A percentile compares a stretch with the other conserved stretches of the same genome.
phyloP scores from a whole-genome alignment of 306 rosid species.

The Glycyrrhiza uralensis region DNA sequence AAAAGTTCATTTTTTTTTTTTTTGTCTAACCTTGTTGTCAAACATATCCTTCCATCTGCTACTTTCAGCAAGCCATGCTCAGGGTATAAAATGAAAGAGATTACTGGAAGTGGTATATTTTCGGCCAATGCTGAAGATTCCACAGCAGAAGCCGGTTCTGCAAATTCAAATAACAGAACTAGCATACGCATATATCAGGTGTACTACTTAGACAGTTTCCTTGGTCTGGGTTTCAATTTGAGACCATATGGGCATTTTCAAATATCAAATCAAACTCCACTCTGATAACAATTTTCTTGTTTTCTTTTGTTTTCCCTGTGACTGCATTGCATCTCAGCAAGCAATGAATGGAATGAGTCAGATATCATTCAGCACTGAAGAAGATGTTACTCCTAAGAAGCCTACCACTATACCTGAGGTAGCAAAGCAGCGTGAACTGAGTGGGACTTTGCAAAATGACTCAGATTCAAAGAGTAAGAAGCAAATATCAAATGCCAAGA shows the following conservation, averaged over 20 bases:
- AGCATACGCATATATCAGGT: constrained; percentile 72
- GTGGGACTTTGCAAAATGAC: constrained; percentile 79
- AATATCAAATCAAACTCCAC: not conserved
- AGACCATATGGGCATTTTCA: not conserved
- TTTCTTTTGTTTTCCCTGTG: not conserved
- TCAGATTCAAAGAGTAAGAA: constrained; percentile 54
- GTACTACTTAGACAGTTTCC: constrained; percentile 14
- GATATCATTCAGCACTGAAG: constrained; percentile 82
- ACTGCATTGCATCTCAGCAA: constrained; percentile 47
- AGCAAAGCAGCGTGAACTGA: constrained; percentile 93
- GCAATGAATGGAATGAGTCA: constrained; percentile 80
- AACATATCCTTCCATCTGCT: not conserved
- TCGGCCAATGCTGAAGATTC: constrained; percentile 43
- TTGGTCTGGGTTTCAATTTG: not conserved
- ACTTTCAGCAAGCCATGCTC: constrained; percentile 82
- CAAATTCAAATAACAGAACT: constrained; percentile 47
- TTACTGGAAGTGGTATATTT: constrained; percentile 79
- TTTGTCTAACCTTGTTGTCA: not conserved
- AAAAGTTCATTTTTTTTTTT: not conserved
- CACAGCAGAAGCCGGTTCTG: constrained; percentile 47
- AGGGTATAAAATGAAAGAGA: constrained; percentile 85
- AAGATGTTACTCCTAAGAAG: constrained; percentile 69
- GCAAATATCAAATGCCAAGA: constrained; percentile 71
- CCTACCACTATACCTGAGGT: constrained; percentile 80
- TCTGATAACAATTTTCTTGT: not conserved